Evolutionary conservation across 164 flowering plant genomes (phyloP).

Genomic region (Nymphaea colorata): DNA sequence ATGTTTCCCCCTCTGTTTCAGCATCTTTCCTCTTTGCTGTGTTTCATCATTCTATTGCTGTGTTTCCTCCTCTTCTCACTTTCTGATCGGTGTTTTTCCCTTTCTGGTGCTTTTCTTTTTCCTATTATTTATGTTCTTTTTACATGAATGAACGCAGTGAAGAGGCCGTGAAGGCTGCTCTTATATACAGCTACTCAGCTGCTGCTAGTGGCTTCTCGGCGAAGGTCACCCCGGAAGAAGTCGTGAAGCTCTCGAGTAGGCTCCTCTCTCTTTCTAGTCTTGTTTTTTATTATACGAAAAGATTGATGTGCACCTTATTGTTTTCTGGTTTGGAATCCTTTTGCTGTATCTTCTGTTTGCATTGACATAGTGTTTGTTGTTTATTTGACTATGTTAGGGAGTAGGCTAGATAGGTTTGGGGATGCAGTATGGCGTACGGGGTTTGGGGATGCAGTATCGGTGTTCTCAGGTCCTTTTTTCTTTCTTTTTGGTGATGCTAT

Average conservation of each 20-base stretch:
- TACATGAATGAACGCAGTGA: slow-evolving; percentile 30
- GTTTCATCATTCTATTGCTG: too few species aligned
- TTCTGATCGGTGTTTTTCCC: neutral
- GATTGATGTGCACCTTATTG: neutral
- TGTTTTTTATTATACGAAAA: neutral
- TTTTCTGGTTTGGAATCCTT: too few species aligned
- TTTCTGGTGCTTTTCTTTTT: neutral
- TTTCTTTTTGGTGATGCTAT: too few species aligned
- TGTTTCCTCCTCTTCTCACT: too few species aligned
- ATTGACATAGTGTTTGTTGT: too few species aligned
- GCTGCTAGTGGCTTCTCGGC: slow-evolving; percentile 92
- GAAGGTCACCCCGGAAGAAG: slow-evolving; percentile 79
- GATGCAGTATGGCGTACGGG: too few species aligned
- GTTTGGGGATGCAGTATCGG: too few species aligned
- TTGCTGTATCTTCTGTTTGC: neutral
- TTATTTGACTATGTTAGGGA: too few species aligned
- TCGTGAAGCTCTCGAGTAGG: slow-evolving; percentile 54
- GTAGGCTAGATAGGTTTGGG: too few species aligned
- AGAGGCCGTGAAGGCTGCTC: slow-evolving; percentile 73
- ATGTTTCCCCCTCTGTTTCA: too few species aligned
- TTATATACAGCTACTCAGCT: slow-evolving; percentile 76
- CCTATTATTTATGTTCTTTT: neutral
- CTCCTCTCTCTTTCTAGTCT: slow-evolving; percentile 2
- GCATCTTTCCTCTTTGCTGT: too few species aligned
- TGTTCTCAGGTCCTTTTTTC: too few species aligned